A percentile compares a stretch with the other conserved stretches of the same genome.
These are phyloP conservation scores for Neofusicoccum sp. DNA, from an alignment of 2,329 filamentous ascomycete genomes.

Conservation along the genomic window DNA sequence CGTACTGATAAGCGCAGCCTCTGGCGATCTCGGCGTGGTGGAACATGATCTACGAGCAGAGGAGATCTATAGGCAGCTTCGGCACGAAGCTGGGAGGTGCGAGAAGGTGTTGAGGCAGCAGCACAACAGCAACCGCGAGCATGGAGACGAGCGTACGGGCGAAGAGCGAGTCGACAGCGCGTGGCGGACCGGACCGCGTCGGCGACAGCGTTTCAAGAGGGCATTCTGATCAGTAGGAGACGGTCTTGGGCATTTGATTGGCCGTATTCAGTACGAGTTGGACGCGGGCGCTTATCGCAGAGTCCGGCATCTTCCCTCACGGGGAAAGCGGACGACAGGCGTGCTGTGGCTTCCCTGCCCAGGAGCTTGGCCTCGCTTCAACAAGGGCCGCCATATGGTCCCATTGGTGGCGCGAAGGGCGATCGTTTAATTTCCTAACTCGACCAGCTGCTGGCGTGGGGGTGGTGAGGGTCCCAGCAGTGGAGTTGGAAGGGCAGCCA, in stretches of 20 bases:
- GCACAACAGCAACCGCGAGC: too few relatives aligned
- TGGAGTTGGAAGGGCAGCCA: neutral
- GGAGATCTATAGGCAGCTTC: neutral
- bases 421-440: constrained; percentile 3
- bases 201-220: constrained; percentile 1
- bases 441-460: neutral
- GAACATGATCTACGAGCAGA: neutral
- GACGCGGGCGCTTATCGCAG: constrained; percentile 6
- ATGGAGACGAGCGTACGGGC: too few relatives aligned
- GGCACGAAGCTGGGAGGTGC: neutral
- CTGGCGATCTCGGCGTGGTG: neutral
- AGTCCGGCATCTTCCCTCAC: neutral
- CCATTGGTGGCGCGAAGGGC: constrained; percentile 1
- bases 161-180: neutral
- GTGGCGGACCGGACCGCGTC: constrained; percentile 11
- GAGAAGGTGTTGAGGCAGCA: neutral
- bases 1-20: constrained; percentile 2
- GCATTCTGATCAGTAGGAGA: neutral
- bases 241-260: neutral
- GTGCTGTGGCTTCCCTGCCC: neutral
- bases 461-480: neutral
- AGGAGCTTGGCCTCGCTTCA: neutral
- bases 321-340: neutral
- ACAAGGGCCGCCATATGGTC: neutral
- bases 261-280: constrained; percentile 1